Evolutionary conservation across 1,139 yeast genomes (phyloP).

Genomic region (Yamadazyma buinensis): DNA sequence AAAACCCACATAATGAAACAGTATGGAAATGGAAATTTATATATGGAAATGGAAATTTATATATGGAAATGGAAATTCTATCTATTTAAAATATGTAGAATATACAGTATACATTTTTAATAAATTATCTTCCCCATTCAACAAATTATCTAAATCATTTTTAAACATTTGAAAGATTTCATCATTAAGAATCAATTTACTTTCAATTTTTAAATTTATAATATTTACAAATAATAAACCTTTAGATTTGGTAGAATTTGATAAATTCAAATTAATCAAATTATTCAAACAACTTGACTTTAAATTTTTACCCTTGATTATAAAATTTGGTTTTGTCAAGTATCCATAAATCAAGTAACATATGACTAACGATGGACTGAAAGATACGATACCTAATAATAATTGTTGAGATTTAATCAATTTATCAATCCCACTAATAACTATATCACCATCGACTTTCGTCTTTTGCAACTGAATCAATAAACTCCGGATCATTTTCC

Average conservation of each 20-base stretch:
- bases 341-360: constrained; percentile 37
- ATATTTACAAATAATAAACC: constrained; percentile 59
- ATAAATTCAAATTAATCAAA: constrained; percentile 51
- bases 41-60: no score
- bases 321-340: constrained; percentile 22
- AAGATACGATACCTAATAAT: constrained; percentile 86
- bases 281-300: constrained; percentile 46
- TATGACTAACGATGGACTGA: constrained; percentile 74
- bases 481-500: constrained; percentile 70
- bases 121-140: constrained; percentile 10
- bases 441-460: constrained; percentile 91
- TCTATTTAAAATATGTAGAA: constrained; percentile 10
- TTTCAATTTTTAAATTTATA: constrained; percentile 48
- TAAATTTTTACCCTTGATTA: constrained; percentile 36
- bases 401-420: constrained; percentile 86
- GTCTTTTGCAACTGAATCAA: constrained; percentile 91
- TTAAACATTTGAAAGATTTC: constrained; percentile 11
- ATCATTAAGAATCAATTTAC: constrained; percentile 29
- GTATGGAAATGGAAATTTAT: no score
- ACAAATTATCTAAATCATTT: constrained; percentile 10
- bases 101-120: constrained; percentile 11
- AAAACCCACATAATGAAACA: no score
- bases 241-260: constrained; percentile 20
- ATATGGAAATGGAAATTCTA: no score
- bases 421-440: constrained; percentile 86